These are phyloP conservation scores for Penicillium turbatum DNA, from an alignment of 495 filamentous ascomycete species.

Conservation along the genomic window DNA sequence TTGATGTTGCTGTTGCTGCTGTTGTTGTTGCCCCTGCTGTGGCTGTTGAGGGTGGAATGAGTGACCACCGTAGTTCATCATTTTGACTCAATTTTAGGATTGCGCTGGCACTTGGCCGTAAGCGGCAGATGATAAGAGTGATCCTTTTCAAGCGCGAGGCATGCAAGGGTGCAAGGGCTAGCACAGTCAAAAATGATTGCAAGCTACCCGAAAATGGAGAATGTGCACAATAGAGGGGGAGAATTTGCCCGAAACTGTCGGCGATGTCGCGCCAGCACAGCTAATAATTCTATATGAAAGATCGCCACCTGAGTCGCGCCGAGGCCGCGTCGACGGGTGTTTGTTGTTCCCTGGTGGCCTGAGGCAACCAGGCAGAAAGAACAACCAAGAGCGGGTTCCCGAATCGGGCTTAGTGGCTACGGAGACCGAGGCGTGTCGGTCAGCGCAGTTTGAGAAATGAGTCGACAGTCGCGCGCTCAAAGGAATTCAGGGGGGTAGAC, in stretches of 20 bases:
- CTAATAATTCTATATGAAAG: conserved; percentile 6
- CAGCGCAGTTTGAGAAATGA: conserved; percentile 22
- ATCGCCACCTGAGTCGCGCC: conserved; percentile 23
- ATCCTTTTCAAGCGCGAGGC: conserved; percentile 12
- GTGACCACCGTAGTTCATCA: conserved; percentile 36
- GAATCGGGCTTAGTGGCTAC: conserved; percentile 27
- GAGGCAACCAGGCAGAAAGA: conserved; percentile 15
- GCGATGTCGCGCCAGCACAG: conserved; percentile 12
- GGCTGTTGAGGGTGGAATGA: conserved; percentile 29
- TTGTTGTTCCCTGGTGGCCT: conserved; percentile 25
- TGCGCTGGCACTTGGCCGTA: conserved; percentile 14
- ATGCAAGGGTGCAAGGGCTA: conserved; percentile 23
- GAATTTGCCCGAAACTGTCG: conserved; percentile 4
- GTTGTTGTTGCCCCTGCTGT: conserved; percentile 19
- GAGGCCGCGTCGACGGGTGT: conserved; percentile 11
- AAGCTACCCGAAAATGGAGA: background rate
- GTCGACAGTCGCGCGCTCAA: conserved; percentile 20
- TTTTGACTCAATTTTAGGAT: conserved; percentile 15
- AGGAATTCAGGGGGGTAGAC: conserved; percentile 19
- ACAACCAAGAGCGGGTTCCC: conserved; percentile 11
- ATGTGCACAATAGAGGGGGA: conserved; percentile 3
- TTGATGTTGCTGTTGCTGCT: conserved; percentile 22
- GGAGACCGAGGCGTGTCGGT: conserved; percentile 23
- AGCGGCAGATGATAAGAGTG: conserved; percentile 18
- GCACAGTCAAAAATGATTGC: conserved; percentile 1